Evolutionary conservation across 768 basidiomycete species (phyloP), one percentile per base, ranked within the genome.

Genomic region (Lactarius psammicola): DNA sequence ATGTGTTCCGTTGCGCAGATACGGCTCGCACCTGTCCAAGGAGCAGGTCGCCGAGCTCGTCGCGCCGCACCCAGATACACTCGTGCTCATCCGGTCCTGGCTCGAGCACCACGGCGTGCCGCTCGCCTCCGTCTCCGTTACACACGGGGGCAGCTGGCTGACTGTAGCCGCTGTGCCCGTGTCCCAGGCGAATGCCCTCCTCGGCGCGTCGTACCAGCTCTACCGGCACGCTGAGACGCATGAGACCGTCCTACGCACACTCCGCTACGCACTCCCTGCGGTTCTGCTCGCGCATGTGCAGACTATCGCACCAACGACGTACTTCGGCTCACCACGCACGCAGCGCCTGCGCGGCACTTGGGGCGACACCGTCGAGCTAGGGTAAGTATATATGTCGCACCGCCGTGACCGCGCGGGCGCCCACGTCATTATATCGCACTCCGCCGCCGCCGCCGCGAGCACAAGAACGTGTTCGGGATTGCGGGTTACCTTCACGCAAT

Each of bases 241-340:
- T 4, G 80, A 84, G 55, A 78, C 77, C 40, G 76, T 86, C 63
- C 75, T 89, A 59, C 84, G 87, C 66, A 82, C 87, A 28, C 73
- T 84, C 46, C 76, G 80, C 66, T 87, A 89, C 75, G 84, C 85
- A 30, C 80, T 88, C 8, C 87, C 84, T 20, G 72, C 76, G 54
- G 76, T 77, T 4, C 76, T 87, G 44, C 84, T 85, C 49, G 73
- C 75, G 0, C 85, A 89, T 66, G 75, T 91, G 69, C 76, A 84
- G 30, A 75, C 87, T 26, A 78, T 90, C 38, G 78, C 86, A 0
- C 89, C 89, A 8, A 73, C 71, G 5, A 89, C 87, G 9, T 84
- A 85, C 71, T 89, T 89, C 69, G 81, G 85, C n/a, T 82, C 84
- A 10, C 74, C 84, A n/a, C n/a, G n/a, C n/a, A n/a, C n/a, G n/a